Percentiles rank a stretch among this genome's conserved stretches.
Conservation (phyloP, 441 rosid genomes). For the Populus hybrid region DNA sequence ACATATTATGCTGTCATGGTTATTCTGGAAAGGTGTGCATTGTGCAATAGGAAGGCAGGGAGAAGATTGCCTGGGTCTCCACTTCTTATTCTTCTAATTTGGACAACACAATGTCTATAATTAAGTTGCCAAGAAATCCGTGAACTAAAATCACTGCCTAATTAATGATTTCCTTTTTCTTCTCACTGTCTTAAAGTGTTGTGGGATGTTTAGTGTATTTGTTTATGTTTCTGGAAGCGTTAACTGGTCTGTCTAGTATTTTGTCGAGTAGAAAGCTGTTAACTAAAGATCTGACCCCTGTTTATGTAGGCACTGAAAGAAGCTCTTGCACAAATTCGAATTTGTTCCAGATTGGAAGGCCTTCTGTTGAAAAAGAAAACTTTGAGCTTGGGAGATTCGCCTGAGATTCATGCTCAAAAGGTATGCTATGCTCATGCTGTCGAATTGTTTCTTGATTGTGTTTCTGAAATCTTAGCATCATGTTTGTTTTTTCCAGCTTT, state of each 20-base stretch:
- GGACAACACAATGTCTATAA: not conserved
- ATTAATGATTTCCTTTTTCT: not conserved
- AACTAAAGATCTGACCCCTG: slow-evolving; percentile 15
- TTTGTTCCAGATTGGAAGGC: slow-evolving; percentile 79
- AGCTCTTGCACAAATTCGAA: slow-evolving; percentile 71
- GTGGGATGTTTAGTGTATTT: slow-evolving; percentile 2
- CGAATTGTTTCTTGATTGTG: slow-evolving; percentile 12
- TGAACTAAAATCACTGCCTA: not conserved
- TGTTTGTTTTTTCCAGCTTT: slow-evolving; percentile 20
- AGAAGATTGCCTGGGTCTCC: not conserved
- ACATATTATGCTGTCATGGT: not conserved
- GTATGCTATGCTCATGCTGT: slow-evolving; percentile 32
- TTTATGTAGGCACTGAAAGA: slow-evolving; percentile 67
- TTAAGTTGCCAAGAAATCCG: not conserved
- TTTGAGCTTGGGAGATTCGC: slow-evolving; percentile 75
- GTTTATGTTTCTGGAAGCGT: not conserved
- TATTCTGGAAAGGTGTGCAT: not conserved
- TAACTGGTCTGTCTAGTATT: not conserved
- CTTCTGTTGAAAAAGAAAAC: slow-evolving; percentile 66
- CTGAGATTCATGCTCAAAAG: slow-evolving; percentile 91
- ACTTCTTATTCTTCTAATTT: not conserved
- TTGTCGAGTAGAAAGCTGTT: not conserved
- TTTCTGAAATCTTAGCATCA: slow-evolving; percentile 6
- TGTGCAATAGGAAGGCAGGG: slow-evolving; percentile 3
- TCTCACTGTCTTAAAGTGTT: not conserved